phyloP scores from a whole-genome alignment of 1,284 basidiomycete genomes.

The Anthracocystis setariae region DNA sequence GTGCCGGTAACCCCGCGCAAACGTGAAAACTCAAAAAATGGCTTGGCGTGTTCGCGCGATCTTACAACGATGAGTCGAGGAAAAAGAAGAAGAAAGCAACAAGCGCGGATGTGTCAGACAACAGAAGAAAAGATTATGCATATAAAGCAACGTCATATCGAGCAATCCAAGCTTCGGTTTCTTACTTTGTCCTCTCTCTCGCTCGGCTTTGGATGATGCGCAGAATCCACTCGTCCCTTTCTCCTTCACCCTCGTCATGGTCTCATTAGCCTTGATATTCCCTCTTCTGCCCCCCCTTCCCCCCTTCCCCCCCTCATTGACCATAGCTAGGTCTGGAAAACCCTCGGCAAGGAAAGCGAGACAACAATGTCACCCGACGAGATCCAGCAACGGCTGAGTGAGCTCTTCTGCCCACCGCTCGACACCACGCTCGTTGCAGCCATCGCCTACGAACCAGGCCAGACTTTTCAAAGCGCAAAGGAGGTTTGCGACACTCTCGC shows the following conservation, averaged over 20 bases:
- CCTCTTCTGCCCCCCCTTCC: not conserved
- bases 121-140: too few species aligned
- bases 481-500: constrained; percentile 47
- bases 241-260: too few species aligned
- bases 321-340: not conserved
- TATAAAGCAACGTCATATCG: not conserved
- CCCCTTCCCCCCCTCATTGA: too few species aligned
- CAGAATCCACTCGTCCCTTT: too few species aligned
- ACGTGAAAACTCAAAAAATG: not conserved
- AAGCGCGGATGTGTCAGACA: too few species aligned
- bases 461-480: constrained; percentile 49
- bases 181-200: not conserved
- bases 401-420: constrained; percentile 49
- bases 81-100: not conserved
- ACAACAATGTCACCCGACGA: constrained; percentile 32
- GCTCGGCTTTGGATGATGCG: too few species aligned
- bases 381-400: constrained; percentile 36
- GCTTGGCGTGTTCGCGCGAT: not conserved
- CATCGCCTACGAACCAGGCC: constrained; percentile 47
- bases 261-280: too few species aligned
- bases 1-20: not conserved
- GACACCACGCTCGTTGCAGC: constrained; percentile 56
- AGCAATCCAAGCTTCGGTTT: not conserved
- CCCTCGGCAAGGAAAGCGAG: not conserved
- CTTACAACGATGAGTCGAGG: not conserved